A percentile compares a stretch with the other conserved stretches of the same genome.
Evolutionary conservation across 331 rosid species (phyloP).

Genomic region (Pyrus hybrid): DNA sequence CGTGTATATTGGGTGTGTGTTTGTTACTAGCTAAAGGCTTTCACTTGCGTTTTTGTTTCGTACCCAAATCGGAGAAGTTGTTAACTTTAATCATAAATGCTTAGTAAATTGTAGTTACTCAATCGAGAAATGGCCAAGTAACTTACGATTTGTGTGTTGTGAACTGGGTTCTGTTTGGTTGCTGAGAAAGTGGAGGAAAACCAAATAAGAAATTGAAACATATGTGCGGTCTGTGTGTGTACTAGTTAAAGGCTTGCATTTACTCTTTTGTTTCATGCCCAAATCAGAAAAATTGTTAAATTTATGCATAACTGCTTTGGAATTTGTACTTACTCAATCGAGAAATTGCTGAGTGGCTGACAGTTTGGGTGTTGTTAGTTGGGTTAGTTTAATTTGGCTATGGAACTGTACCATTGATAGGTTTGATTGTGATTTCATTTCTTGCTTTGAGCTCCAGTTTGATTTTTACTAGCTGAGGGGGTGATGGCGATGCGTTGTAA

Average conservation of each 20-base stretch:
- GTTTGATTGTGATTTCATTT: background rate
- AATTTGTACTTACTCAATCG: background rate
- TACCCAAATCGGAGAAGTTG: background rate
- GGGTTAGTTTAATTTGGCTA: background rate
- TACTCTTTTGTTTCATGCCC: background rate
- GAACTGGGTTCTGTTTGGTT: conserved; percentile 2
- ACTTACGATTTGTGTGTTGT: background rate
- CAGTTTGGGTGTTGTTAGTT: background rate
- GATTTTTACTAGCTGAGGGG: too few relatives aligned
- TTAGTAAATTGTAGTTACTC: background rate
- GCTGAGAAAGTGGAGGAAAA: background rate
- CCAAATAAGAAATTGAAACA: background rate
- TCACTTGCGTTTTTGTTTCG: background rate
- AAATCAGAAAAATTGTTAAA: background rate
- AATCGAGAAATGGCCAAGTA: background rate
- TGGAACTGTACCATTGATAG: background rate
- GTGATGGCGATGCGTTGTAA: too few relatives aligned
- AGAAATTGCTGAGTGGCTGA: background rate
- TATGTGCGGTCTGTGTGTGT: background rate
- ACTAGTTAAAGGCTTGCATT: background rate
- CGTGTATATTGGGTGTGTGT: too few relatives aligned
- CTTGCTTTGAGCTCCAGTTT: background rate
- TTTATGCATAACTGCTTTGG: background rate
- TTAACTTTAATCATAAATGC: background rate
- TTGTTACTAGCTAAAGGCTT: background rate